Conservation (phyloP, 2,329 filamentous ascomycete species). For the Beauveria asiatica region DNA sequence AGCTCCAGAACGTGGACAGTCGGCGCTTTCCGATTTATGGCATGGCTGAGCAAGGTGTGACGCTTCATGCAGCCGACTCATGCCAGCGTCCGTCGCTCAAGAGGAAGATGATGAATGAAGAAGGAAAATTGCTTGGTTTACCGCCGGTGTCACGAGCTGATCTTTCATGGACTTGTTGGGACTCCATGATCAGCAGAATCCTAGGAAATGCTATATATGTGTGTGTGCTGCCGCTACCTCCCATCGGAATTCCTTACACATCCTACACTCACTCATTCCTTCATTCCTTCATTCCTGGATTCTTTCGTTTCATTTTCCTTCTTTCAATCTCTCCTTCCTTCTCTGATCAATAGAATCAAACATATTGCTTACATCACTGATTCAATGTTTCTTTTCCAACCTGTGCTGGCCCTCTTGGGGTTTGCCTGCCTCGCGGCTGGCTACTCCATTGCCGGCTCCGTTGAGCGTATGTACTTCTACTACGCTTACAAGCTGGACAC, state of each 20-base stretch:
- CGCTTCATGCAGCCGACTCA: not conserved
- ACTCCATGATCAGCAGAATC: too few relatives aligned
- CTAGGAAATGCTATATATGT: not conserved
- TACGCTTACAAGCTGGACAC: not conserved
- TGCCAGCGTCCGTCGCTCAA: not conserved
- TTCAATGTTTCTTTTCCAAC: not conserved
- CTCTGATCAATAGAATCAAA: not conserved
- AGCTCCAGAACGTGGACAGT: not conserved
- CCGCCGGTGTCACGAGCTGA: too few relatives aligned
- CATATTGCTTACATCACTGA: not conserved
- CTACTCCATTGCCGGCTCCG: not conserved
- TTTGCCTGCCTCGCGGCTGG: not conserved
- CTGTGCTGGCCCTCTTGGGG: not conserved
- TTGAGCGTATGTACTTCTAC: not conserved
- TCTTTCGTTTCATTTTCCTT: too few relatives aligned
- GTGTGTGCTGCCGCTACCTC: not conserved
- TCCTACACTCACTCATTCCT: not conserved
- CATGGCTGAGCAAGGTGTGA: not conserved
- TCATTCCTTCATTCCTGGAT: too few relatives aligned
- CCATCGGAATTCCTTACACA: not conserved
- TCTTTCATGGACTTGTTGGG: not conserved
- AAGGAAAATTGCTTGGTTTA: not conserved
- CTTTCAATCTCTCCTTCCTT: too few relatives aligned
- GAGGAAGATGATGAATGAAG: not conserved
- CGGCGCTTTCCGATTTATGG: not conserved